Base-by-base conservation (phyloP, 768 basidiomycete genomes). In the Brasilioporus rufonigricans region DNA sequence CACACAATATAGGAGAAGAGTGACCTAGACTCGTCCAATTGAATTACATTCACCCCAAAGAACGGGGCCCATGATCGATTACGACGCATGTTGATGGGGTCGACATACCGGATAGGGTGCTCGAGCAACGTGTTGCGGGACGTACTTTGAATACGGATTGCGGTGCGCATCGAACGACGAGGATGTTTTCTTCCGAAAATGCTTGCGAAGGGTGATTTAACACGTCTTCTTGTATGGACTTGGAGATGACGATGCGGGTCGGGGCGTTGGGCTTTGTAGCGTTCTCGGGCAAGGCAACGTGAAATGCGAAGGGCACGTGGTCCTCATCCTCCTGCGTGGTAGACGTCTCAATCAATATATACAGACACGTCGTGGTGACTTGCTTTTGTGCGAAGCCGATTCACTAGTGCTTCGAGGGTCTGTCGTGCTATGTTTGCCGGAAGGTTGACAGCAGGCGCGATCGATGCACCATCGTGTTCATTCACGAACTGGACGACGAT, bases 141-240 rank as follows among this genome's bases (percentile, higher is more conserved):
- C 95, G 79, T 26, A 99, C 95, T 55, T 86, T 84, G 73, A 97
- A 99, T 5, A 98, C 89, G 43, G 94, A 92, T 70, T 99, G 95
- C 10, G 96, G 96, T 26, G 95, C 86, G 71, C 96, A 98, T 61
- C 87, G 83, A 24, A 98, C 80, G 48, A 90, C 78, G 53, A 98
- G 84, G 11, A 94, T 80, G 65, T 92, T 93, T 80, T 99, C 96
- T 10, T 83, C 78, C 0, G 90, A 87, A 60, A 92, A 90, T 0
- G 81, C 77, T 24, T 82, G 77, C 2, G 88, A 87, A 0, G 86
- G 79, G 64, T 87, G 89, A 8, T 77, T 74, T 10, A 98, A 76
- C 10, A 97, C 80, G 64, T 98, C 93, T 3, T 80, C 74, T 61
- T 91, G 82, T 27, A 97, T 85, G 3, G 93, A 93, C 68, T 86